A percentile compares a stretch with the other conserved stretches of the same genome.
phyloP scores from a whole-genome alignment of 208 protist species.

The Vickermania spadyakhi region DNA sequence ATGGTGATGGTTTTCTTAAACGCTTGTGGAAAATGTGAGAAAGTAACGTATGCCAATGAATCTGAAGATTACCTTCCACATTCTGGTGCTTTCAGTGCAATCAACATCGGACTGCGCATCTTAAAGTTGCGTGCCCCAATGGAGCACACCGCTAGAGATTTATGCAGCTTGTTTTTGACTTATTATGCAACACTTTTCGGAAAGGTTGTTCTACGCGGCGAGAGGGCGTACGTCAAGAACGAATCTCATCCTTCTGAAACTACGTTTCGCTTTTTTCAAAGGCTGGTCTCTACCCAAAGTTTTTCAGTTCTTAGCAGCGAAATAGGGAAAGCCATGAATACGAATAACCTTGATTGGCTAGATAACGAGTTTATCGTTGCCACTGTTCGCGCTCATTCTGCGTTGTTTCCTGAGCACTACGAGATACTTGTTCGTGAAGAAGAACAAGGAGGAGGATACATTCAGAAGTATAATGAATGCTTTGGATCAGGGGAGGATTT shows the following conservation, averaged over 20 bases:
- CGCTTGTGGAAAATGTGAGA: constrained; percentile 34
- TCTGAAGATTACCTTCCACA: constrained; percentile 37
- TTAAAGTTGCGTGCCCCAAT: constrained; percentile 38
- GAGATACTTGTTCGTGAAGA: constrained; percentile 43
- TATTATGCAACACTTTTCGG: constrained; percentile 73
- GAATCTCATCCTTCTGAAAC: constrained; percentile 3
- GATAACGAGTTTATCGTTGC: constrained; percentile 83
- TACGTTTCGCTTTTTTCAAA: constrained; percentile 33
- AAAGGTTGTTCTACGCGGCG: constrained; percentile 37
- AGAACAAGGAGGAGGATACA: constrained; percentile 45
- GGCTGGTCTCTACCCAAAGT: constrained; percentile 52
- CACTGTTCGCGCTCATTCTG: constrained; percentile 38
- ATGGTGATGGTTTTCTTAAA: constrained; percentile 49
- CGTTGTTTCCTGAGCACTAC: constrained; percentile 39
- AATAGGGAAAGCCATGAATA: constrained; percentile 32
- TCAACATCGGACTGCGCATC: constrained; percentile 48
- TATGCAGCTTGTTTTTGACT: constrained; percentile 70
- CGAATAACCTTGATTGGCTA: constrained; percentile 47
- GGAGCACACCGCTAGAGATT: constrained; percentile 50
- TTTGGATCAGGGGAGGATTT: constrained; percentile 60
- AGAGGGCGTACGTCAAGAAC: constrained; percentile 16
- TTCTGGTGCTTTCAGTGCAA: constrained; percentile 48
- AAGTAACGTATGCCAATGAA: constrained; percentile 49
- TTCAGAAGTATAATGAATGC: constrained; percentile 42
- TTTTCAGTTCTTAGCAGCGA: constrained; percentile 48